Base-by-base conservation (phyloP, 78 protist genomes). In the Polysphondylium violaceum region DNA sequence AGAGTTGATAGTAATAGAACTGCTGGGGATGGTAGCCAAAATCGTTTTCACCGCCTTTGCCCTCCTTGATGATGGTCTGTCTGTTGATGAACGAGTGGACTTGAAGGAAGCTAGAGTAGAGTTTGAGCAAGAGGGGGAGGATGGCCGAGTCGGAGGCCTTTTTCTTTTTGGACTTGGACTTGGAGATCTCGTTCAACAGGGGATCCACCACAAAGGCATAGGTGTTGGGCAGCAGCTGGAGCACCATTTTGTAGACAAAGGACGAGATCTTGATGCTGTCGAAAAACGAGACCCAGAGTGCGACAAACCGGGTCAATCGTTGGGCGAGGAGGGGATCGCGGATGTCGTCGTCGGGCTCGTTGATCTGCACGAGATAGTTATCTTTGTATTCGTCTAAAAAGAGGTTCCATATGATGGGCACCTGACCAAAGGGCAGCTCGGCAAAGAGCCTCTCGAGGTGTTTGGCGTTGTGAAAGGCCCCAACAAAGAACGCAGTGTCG, bases 341-440 rank as follows among this genome's bases (percentile, higher is more conserved):
- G 12, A 63, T 59, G 23, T 43, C 77, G 9, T 55, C 55, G 4
- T 68, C 7, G 11, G 36, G 27, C 11, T 72, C 78, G 27, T 43
- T 63, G 16, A 69, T 3, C 41, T 67, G 79, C 11, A 47, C 21
- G n/a, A 31, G 11, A 25, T 64, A 69, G 68, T 83, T 58, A 11
- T 43, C 56, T 16, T 23, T 17, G 63, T 61, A 83, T 59, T 53
- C 55, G 2, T 69, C 73, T 14, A 58, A 31, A 31, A 83, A 83
- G 21, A 35, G 68, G 19, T 44, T 35, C 79, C 91, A 83, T 40
- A 83, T 83, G 23, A 69, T 27, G 40, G 91, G 91, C 11, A 83
- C 79, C 21, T 69, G 91, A 69, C 91, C 91, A 83, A 83, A 83
- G 55, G 91, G 91, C 31, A 83, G 16, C 17, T 60, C 67, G n/a